Evolutionary conservation across 2,329 filamentous ascomycete species (phyloP).

Genomic region (Fusarium sp.): DNA sequence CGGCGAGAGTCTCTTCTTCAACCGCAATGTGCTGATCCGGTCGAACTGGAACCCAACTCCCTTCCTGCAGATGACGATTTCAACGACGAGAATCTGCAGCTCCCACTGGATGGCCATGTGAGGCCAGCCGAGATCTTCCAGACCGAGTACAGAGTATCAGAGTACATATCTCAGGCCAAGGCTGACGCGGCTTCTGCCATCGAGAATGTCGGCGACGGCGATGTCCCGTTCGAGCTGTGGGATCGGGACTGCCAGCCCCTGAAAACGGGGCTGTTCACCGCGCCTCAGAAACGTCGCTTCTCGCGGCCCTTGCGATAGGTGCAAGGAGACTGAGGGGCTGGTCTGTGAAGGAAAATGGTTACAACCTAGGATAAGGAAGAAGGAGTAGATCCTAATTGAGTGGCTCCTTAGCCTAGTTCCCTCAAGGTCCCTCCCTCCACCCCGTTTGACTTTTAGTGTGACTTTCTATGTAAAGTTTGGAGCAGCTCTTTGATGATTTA

Average conservation of each 20-base stretch:
- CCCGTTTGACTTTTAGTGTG: neutral
- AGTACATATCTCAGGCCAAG: too few species aligned
- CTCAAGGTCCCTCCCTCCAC: neutral
- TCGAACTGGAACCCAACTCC: neutral
- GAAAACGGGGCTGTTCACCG: neutral
- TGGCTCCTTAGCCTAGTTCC: neutral
- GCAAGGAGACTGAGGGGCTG: too few species aligned
- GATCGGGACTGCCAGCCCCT: neutral
- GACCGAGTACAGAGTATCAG: too few species aligned
- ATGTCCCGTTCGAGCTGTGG: neutral
- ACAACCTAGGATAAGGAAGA: too few species aligned
- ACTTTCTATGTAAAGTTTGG: neutral
- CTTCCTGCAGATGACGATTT: neutral
- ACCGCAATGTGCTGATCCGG: neutral
- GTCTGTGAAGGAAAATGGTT: too few species aligned
- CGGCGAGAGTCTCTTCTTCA: neutral
- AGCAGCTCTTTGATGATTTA: too few species aligned
- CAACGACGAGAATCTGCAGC: neutral
- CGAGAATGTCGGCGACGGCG: neutral
- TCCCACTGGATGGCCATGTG: neutral
- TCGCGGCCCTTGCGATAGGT: too few species aligned
- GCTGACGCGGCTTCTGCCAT: neutral
- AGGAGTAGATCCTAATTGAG: neutral
- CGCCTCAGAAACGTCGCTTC: too few species aligned
- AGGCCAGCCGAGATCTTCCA: neutral